phyloP scores from a whole-genome alignment of 805 yeast species.

The Scheffersomyces amazonensis region DNA sequence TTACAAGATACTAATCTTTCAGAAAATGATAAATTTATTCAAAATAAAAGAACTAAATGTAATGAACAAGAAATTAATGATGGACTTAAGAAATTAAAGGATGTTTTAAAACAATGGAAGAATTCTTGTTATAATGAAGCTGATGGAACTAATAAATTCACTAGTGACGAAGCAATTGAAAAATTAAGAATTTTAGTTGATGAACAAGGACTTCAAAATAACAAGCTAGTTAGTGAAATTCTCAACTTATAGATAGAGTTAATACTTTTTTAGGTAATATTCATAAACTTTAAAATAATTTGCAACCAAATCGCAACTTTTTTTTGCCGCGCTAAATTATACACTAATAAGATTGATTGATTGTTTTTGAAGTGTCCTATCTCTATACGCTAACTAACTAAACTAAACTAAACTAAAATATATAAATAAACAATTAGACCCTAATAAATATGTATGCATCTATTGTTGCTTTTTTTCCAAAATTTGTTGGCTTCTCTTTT shows the following conservation, averaged over 20 bases:
- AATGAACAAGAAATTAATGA: conserved; percentile 46
- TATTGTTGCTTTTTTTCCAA: too few species aligned
- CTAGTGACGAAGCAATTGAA: conserved; percentile 26
- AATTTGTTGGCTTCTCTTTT: too few species aligned
- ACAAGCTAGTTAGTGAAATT: neutral
- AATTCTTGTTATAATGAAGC: conserved; percentile 30
- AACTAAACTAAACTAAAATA: too few species aligned
- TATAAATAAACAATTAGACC: too few species aligned
- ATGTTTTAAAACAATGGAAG: conserved; percentile 56
- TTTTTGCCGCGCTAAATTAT: too few species aligned
- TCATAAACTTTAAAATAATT: too few species aligned
- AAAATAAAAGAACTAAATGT: conserved; percentile 51
- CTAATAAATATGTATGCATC: too few species aligned
- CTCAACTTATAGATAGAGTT: neutral
- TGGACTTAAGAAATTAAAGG: conserved; percentile 52
- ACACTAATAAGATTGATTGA: neutral
- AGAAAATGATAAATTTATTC: conserved; percentile 38
- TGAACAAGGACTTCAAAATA: neutral
- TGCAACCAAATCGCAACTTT: too few species aligned
- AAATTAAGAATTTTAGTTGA: conserved; percentile 9
- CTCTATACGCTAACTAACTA: too few species aligned
- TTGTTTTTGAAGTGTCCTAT: neutral
- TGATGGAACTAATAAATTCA: conserved; percentile 37
- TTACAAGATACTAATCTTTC: conserved; percentile 54
- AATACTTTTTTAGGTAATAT: too few species aligned